Conservation (phyloP, 2,329 filamentous ascomycete genomes). For the Cladophialophora chaetospira region DNA sequence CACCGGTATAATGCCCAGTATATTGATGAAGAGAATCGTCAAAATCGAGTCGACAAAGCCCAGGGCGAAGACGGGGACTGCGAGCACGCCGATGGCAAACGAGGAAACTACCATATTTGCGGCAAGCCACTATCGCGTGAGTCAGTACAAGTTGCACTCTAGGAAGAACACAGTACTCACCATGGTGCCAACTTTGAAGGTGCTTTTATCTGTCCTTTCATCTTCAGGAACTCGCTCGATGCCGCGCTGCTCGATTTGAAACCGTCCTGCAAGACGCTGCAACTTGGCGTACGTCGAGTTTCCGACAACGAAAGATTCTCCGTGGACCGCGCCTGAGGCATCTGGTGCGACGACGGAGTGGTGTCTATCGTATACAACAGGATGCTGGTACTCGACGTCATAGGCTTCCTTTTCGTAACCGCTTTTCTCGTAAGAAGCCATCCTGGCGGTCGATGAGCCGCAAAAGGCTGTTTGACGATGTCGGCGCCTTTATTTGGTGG, state of each 20-base stretch:
- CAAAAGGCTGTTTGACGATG: not conserved
- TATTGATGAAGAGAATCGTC: constrained; percentile 73
- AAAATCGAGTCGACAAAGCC: constrained; percentile 74
- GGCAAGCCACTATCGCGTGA: constrained; percentile 64
- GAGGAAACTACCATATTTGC: constrained; percentile 77
- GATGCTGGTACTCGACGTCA: constrained; percentile 26
- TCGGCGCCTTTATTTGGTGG: not conserved
- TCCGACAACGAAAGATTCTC: constrained; percentile 62
- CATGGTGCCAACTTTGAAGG: constrained; percentile 71
- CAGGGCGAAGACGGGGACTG: constrained; percentile 67
- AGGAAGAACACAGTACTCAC: constrained; percentile 54
- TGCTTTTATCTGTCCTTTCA: constrained; percentile 66
- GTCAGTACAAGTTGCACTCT: too few species aligned
- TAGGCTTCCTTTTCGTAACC: constrained; percentile 15
- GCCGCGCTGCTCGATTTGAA: constrained; percentile 72
- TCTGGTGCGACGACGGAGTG: constrained; percentile 34
- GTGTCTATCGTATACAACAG: constrained; percentile 24
- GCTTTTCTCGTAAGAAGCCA: constrained; percentile 21
- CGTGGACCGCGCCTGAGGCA: constrained; percentile 55
- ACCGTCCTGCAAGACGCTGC: constrained; percentile 64
- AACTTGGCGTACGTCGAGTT: constrained; percentile 59
- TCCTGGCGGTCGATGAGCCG: not conserved
- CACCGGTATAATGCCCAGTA: constrained; percentile 71
- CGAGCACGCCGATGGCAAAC: constrained; percentile 73
- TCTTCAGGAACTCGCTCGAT: constrained; percentile 73